Base-by-base conservation (phyloP, 2,329 filamentous ascomycete species). In the Sclerotiophoma versabilis region DNA sequence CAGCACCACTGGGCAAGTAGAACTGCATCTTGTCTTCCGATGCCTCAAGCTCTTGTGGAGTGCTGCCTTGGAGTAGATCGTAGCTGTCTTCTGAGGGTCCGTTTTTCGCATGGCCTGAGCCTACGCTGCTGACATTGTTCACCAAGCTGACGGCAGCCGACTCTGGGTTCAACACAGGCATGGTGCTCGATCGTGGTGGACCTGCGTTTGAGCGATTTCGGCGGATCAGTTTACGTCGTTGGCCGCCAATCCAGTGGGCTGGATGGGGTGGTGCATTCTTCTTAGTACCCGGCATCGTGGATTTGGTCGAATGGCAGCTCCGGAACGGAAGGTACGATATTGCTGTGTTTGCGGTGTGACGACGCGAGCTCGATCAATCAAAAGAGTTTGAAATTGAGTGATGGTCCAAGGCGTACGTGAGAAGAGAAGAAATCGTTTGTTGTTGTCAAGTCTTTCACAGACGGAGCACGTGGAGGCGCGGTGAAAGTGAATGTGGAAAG, bases 181-280 rank as follows among this genome's bases (percentile, higher is more conserved):
- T 53, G 14, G 63, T 66, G 27, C 36, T 57, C 10, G 62, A 62
- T 17, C 62, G 62, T 25, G 59, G 53, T 3, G 58, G 43, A 9
- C 41, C 53, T 27, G 29, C 37, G 25, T 36, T 50, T 32, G 42
- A 27, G 11, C 48, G 44, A 22, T 62, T 55, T 27, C 60, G 57
- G 33, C 66, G 68, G 5, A 47, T 29, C 30, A 64, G 49, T 26
- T 64, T 64, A 47, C 63, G 60, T 46, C 64, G 61, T 42, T 60
- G 60, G 14, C 60, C 54, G 14, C 52, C 58, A 22, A 62, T 53
- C 38, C 50, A 49, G 20, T 50, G 42, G 8, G 59, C 57, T 12
- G 59, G 57, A 9, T 41, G 4, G 29, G 30, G 11, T 32, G 45
- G 33, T 7, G 29, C 43, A 26, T 19, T 55, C 22, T 49, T 56